These are phyloP conservation scores for Dicorynia guianensis DNA, from an alignment of 306 rosid genomes.

Conservation along the genomic window DNA sequence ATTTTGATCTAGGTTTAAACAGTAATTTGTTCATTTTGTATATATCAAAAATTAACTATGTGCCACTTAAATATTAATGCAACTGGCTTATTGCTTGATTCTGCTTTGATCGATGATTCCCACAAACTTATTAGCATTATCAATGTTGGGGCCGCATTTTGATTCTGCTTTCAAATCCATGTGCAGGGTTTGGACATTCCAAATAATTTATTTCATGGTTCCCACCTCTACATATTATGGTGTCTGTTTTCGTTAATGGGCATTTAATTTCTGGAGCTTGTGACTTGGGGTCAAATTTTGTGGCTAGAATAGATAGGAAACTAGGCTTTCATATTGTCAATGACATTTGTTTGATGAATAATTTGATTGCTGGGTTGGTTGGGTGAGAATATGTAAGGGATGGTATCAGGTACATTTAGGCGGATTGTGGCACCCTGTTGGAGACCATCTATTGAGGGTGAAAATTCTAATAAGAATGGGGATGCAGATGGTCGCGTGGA, in stretches of 20 bases:
- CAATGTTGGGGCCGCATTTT: conserved; percentile 21
- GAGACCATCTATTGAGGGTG: conserved; percentile 62
- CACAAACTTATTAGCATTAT: conserved; percentile 11
- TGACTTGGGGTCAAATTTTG: conserved; percentile 52
- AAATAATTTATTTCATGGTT: conserved; percentile 53
- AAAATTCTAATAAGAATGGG: conserved; percentile 61
- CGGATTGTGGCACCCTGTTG: conserved; percentile 81
- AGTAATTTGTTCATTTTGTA: conserved; percentile 27
- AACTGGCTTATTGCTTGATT: conserved; percentile 9
- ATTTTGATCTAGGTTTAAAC: conserved; percentile 6
- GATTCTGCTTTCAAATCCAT: conserved; percentile 40
- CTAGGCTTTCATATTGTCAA: conserved; percentile 46
- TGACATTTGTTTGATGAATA: conserved; percentile 47
- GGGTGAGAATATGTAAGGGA: conserved; percentile 88
- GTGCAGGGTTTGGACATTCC: conserved; percentile 63
- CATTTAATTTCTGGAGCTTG: conserved; percentile 65
- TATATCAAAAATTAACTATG: conserved; percentile 23
- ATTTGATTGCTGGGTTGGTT: conserved; percentile 64
- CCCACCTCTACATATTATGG: conserved; percentile 60
- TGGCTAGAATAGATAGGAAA: conserved; percentile 53
- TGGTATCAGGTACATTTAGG: conserved; percentile 78
- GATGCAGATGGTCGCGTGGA: conserved; percentile 69
- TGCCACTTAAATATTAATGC: conserved; percentile 2
- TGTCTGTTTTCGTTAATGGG: conserved; percentile 61
- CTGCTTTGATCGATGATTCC: conserved; percentile 30